Base-by-base conservation (phyloP, 495 filamentous ascomycete genomes). In the Cercophora newfieldiana region DNA sequence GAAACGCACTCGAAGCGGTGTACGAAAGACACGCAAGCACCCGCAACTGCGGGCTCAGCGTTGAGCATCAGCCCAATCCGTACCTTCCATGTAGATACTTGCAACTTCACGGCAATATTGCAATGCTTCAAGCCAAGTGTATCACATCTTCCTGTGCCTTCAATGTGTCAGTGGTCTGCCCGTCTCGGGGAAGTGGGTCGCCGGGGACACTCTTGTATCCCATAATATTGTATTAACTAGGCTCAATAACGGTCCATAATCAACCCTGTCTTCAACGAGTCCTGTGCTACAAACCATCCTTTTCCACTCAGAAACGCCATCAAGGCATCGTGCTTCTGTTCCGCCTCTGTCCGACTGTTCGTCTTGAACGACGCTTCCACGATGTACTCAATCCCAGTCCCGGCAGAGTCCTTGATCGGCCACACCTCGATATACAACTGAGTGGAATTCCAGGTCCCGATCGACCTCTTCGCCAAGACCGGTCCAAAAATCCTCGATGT, bases 331-430 rank as follows among this genome's bases (percentile, higher is more conserved):
- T 59, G 60, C 25, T 47, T 63, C 28, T 4, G 16, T 10, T 30
- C 47, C 8, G 68, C 71, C 10, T 33, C 51, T 22, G 22, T 51
- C 0, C n/a, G 18, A 18, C 30, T 64, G 1, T 53, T 47, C 22
- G 53, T 59, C 61, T 73, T 75, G 69, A 75, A 75, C 28, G 73
- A 75, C 10, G 68, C 71, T 49, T 75, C 73, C 24, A 73, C 71
- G 21, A 75, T 44, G 24, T 70, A 72, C 62, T 72, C 69, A 1
- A 63, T 47, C 16, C 51, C 63, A 29, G 44, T 61, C 24, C 59
- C 59, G 7, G 59, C 69, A 1, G 54, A 63, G 8, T 61, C 58
- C 47, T 0, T 33, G n/a, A 75, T 66, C 31, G 71, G 71, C 73
- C 73, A 75, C 12, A 75, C 66, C 59, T 75, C 73, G 22, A 75